These are phyloP conservation scores for Cornus kousa DNA, from an alignment of 148 eudicot species.

Conservation along the genomic window DNA sequence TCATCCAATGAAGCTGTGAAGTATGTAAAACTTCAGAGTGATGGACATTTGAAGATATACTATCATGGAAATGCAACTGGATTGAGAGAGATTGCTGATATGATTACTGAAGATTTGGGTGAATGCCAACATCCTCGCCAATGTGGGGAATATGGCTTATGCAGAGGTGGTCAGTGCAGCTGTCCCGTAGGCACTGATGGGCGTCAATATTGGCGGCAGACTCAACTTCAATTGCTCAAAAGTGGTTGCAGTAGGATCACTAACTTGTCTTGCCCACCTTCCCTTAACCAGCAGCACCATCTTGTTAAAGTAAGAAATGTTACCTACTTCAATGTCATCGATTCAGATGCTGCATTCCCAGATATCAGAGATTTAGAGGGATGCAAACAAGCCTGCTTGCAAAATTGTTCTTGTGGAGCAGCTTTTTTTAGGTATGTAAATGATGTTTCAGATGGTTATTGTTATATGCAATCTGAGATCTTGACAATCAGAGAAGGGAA, in stretches of 20 bases:
- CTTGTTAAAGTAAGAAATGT: slow-evolving; percentile 1
- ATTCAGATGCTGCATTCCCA: neutral
- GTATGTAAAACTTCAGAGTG: slow-evolving; percentile 1
- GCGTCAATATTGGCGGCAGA: too few relatives aligned
- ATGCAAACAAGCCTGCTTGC: slow-evolving; percentile 5
- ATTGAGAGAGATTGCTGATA: neutral
- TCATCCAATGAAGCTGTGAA: neutral
- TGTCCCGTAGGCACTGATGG: neutral
- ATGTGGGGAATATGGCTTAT: slow-evolving; percentile 6
- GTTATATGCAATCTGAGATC: slow-evolving; percentile 11
- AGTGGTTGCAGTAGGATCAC: neutral
- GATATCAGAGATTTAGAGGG: neutral
- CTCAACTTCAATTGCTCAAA: too few relatives aligned
- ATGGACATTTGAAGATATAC: slow-evolving; percentile 8
- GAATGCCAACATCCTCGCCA: slow-evolving; percentile 6
- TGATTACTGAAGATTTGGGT: slow-evolving; percentile 10
- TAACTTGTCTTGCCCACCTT: neutral
- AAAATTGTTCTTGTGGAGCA: slow-evolving; percentile 7
- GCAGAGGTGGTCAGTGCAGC: neutral
- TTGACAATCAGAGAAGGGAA: slow-evolving; percentile 9
- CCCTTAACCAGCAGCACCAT: neutral
- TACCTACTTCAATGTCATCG: slow-evolving; percentile 14
- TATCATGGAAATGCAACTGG: neutral
- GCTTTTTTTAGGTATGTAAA: slow-evolving; percentile 7
- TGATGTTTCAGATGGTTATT: neutral